A percentile compares a stretch with the other conserved stretches of the same genome.
phyloP scores from a whole-genome alignment of 306 rosid species.

The Glycyrrhiza uralensis region DNA sequence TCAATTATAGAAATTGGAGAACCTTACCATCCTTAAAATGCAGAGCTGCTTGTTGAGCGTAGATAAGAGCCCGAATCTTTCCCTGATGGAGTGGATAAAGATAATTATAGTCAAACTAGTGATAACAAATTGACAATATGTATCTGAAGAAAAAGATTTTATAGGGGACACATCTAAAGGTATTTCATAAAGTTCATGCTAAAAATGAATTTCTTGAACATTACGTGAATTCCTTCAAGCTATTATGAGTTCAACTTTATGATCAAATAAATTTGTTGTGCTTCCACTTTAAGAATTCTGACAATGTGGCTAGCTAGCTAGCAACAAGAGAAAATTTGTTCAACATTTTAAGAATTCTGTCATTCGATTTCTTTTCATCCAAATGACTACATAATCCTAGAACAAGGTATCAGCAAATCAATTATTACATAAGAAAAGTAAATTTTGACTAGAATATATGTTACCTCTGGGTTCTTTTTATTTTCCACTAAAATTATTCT shows the following conservation, averaged over 20 bases:
- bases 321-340: neutral
- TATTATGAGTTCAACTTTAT: neutral
- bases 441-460: too few species aligned
- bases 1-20: conserved; percentile 3
- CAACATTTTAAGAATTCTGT: too few species aligned
- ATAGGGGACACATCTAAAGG: neutral
- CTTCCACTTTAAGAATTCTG: neutral
- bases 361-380: too few species aligned
- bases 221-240: neutral
- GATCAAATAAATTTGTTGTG: neutral
- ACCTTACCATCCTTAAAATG: conserved; percentile 65
- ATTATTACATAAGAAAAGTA: too few species aligned
- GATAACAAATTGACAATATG: conserved; percentile 1
- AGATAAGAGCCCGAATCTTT: conserved; percentile 56
- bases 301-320: neutral
- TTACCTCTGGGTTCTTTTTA: too few species aligned
- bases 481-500: too few species aligned
- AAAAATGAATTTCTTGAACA: neutral
- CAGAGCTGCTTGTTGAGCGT: conserved; percentile 57
- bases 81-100: conserved; percentile 41
- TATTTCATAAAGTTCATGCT: neutral
- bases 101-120: conserved; percentile 16
- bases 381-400: too few species aligned
- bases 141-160: neutral
- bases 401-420: too few species aligned